Conservation (phyloP, 331 rosid species). For the Rosa hybrid region DNA sequence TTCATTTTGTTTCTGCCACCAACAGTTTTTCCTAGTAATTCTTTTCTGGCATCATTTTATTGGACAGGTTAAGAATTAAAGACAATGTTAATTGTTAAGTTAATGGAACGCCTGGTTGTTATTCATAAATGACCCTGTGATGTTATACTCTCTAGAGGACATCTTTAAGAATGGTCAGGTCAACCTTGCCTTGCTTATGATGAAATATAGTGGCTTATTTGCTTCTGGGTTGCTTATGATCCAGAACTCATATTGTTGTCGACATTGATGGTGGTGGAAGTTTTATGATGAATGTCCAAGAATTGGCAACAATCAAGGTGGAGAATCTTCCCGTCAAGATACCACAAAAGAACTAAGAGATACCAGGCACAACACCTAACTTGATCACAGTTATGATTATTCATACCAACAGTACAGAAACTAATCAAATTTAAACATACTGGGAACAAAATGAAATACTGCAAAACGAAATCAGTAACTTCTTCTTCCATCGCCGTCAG, state of each 20-base stretch:
- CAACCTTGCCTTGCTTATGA: not conserved
- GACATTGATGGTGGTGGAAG: conserved; percentile 87
- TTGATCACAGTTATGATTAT: no score
- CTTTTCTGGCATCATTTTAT: not conserved
- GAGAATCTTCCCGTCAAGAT: conserved; percentile 68
- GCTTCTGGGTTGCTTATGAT: not conserved
- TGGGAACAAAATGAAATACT: no score
- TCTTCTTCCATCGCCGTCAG: no score
- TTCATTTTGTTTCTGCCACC: not conserved
- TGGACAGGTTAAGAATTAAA: not conserved
- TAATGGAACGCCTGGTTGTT: not conserved
- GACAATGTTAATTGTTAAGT: not conserved
- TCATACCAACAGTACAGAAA: no score
- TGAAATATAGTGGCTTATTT: conserved; percentile 3
- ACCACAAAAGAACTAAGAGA: no score
- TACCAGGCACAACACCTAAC: no score
- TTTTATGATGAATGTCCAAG: conserved; percentile 78
- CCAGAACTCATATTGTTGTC: conserved; percentile 24
- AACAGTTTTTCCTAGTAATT: not conserved
- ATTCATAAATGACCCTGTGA: not conserved
- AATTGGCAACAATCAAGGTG: conserved; percentile 63
- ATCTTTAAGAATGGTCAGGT: not conserved
- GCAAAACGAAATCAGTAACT: no score
- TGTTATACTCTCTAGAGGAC: not conserved
- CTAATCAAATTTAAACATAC: no score